Conservation (phyloP, 768 basidiomycete genomes). For the Exidia glandulosa region DNA sequence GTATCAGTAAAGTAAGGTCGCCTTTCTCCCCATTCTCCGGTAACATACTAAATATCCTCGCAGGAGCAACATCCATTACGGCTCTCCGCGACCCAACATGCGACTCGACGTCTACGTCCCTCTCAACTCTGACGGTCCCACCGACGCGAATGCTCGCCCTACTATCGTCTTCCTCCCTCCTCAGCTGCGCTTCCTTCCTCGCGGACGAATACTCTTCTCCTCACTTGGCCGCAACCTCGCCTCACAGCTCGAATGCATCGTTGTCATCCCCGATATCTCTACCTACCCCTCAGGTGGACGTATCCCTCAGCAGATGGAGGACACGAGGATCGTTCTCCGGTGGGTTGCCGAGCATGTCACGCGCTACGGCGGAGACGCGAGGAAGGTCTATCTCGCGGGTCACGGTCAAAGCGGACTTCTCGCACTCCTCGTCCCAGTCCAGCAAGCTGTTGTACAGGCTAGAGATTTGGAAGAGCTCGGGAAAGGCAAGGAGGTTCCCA, state of each 20-base stretch:
- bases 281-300: slow-evolving; percentile 4
- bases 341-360: slow-evolving; percentile 1
- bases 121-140: background rate
- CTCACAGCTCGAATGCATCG: background rate
- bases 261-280: slow-evolving; percentile 6
- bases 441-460: slow-evolving; percentile 9
- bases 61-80: slow-evolving; percentile 2
- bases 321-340: slow-evolving; percentile 1
- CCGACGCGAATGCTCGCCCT: background rate
- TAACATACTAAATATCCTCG: background rate
- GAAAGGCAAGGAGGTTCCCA: slow-evolving; percentile 4
- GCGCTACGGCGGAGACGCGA: slow-evolving; percentile 9
- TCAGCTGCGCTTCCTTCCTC: slow-evolving; percentile 3
- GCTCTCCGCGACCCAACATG: background rate
- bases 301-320: slow-evolving; percentile 4
- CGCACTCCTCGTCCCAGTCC: slow-evolving; percentile 8
- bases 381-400: slow-evolving; percentile 8
- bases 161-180: slow-evolving; percentile 5
- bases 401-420: slow-evolving; percentile 10
- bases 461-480: slow-evolving; percentile 2
- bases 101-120: slow-evolving; percentile 6
- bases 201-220: slow-evolving; percentile 3
- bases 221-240: slow-evolving; percentile 5
- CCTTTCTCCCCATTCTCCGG: background rate
- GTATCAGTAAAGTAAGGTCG: background rate